These are phyloP conservation scores for Eucalyptus tenuipes DNA, from an alignment of 345 rosid species.

Conservation along the genomic window DNA sequence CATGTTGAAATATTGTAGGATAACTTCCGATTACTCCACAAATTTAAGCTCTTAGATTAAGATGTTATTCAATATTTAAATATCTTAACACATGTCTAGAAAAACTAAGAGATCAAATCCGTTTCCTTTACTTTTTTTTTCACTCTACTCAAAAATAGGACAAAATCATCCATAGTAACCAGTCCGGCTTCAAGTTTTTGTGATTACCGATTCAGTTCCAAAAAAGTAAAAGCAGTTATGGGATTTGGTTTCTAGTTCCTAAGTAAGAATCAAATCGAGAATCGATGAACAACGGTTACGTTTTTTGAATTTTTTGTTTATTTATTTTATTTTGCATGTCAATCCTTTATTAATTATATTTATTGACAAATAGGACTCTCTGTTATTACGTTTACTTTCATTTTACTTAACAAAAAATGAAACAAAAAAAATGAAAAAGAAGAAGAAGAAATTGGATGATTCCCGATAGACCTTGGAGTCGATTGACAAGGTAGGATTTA, in stretches of 20 bases:
- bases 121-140: neutral
- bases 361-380: too few relatives aligned
- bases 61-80: too few relatives aligned
- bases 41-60: too few relatives aligned
- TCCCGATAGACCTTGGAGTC: fast-evolving
- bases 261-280: too few relatives aligned
- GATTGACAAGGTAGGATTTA: fast-evolving
- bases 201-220: neutral
- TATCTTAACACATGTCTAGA: neutral
- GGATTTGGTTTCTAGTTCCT: neutral
- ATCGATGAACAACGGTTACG: fast-evolving
- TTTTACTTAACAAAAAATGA: too few relatives aligned
- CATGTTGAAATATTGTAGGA: neutral
- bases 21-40: neutral
- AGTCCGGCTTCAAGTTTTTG: fast-evolving
- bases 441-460: too few relatives aligned
- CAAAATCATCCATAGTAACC: too few relatives aligned
- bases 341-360: neutral
- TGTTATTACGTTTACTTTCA: too few relatives aligned
- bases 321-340: fast-evolving
- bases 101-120: neutral
- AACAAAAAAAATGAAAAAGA: too few relatives aligned
- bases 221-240: too few relatives aligned
- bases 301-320: too few relatives aligned
- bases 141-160: neutral